Evolutionary conservation across 108 stramenopile species (phyloP).

Genomic region (Cylindrotheca closterium): DNA sequence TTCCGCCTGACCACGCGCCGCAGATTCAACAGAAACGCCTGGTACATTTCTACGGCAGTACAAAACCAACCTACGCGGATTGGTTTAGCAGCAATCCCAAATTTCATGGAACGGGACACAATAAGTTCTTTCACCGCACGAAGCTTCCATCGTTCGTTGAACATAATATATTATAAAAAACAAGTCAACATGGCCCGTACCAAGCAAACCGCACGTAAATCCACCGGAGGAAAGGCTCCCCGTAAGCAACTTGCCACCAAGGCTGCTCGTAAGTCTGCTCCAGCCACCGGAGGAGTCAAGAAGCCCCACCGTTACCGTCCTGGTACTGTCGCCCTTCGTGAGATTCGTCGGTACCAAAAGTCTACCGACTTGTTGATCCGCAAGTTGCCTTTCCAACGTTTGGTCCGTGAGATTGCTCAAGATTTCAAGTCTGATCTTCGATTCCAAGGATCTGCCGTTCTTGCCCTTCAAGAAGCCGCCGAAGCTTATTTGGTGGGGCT

Average conservation of each 20-base stretch:
- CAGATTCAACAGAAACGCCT: too few relatives aligned
- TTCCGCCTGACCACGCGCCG: too few relatives aligned
- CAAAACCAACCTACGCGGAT: too few relatives aligned
- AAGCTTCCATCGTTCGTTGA: too few relatives aligned
- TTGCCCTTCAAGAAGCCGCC: constrained; percentile 89
- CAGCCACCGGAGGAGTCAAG: constrained; percentile 91
- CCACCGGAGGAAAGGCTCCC: constrained; percentile 97
- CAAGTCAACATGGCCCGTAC: constrained; percentile 90
- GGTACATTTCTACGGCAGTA: too few relatives aligned
- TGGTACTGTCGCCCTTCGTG: constrained; percentile 87
- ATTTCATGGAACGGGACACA: too few relatives aligned
- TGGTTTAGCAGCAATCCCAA: too few relatives aligned
- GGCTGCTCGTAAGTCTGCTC: constrained; percentile 86
- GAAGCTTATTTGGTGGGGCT: constrained; percentile 83
- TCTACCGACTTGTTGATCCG: constrained; percentile 89
- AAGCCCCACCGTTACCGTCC: constrained; percentile 69
- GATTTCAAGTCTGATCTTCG: constrained; percentile 86
- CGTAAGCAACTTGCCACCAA: constrained; percentile 93
- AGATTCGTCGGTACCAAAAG: constrained; percentile 93
- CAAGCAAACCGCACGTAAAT: constrained; percentile 98
- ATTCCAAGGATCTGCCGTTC: constrained; percentile 86
- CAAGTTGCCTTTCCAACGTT: constrained; percentile 90
- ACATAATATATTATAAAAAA: too few relatives aligned
- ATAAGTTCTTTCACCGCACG: too few relatives aligned
- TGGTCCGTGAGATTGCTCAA: constrained; percentile 81